Evolutionary conservation across 2,329 filamentous ascomycete genomes (phyloP).

Genomic region (Arthroderma sp.): DNA sequence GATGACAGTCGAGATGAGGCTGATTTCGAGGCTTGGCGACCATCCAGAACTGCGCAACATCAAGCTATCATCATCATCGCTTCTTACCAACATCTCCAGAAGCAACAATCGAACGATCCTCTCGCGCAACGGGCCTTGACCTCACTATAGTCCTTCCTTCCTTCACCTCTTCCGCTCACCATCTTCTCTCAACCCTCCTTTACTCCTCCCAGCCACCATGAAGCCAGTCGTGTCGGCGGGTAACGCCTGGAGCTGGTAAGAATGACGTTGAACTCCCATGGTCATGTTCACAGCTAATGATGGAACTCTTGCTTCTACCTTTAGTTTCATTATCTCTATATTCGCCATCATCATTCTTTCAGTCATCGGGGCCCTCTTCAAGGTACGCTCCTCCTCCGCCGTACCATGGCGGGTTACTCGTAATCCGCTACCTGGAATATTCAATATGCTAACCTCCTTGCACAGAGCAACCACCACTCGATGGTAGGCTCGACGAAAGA

Average conservation of each 20-base stretch:
- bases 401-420: neutral
- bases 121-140: too few species aligned
- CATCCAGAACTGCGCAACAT: too few species aligned
- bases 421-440: neutral
- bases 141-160: too few species aligned
- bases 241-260: conserved; percentile 92
- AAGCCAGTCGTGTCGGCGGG: conserved; percentile 86
- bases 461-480: conserved; percentile 57
- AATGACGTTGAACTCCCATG: conserved; percentile 7
- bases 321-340: conserved; percentile 56
- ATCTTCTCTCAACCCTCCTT: neutral
- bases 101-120: too few species aligned
- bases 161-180: too few species aligned
- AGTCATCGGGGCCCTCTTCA: conserved; percentile 59
- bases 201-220: conserved; percentile 45
- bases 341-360: conserved; percentile 54
- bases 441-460: neutral
- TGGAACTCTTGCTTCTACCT: conserved; percentile 1
- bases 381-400: conserved; percentile 32
- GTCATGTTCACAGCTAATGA: conserved; percentile 7
- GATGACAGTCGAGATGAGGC: too few species aligned
- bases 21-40: too few species aligned
- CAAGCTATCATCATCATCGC: too few species aligned
- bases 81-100: too few species aligned
- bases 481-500: conserved; percentile 63